These are phyloP conservation scores for Syzygium grande DNA, from an alignment of 345 rosid genomes.

Conservation along the genomic window DNA sequence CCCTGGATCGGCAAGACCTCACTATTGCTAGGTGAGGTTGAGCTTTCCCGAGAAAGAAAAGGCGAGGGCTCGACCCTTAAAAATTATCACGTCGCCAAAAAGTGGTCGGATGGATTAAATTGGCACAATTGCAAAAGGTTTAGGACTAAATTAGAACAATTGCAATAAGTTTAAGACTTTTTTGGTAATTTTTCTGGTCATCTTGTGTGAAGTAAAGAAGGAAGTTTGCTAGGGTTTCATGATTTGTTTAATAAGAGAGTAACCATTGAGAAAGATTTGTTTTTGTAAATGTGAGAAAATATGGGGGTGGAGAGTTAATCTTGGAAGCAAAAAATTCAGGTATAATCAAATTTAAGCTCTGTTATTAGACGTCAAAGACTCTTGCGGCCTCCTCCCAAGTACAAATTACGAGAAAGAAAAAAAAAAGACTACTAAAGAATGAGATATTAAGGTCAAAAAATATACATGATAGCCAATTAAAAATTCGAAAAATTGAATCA, in stretches of 20 bases:
- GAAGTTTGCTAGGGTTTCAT: background rate
- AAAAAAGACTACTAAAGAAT: too few relatives aligned
- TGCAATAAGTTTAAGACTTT: too few relatives aligned
- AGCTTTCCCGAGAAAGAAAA: too few relatives aligned
- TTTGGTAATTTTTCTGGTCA: too few relatives aligned
- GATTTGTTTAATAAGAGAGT: background rate
- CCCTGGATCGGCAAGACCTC: too few relatives aligned
- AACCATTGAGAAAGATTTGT: background rate
- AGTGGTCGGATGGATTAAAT: too few relatives aligned
- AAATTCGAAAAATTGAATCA: too few relatives aligned
- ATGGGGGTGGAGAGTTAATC: background rate
- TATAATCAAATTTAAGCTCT: background rate
- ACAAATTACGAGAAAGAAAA: background rate
- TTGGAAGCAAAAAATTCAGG: background rate
- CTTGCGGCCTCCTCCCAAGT: background rate
- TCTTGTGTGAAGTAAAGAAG: background rate
- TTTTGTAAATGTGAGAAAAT: background rate
- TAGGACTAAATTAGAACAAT: too few relatives aligned
- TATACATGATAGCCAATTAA: too few relatives aligned
- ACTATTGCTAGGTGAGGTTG: too few relatives aligned
- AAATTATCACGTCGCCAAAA: too few relatives aligned
- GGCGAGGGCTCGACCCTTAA: accelerated
- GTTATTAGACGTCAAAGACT: background rate
- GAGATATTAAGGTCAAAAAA: background rate
- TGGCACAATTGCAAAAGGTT: too few relatives aligned